These are phyloP conservation scores for Geum urbanum DNA, from an alignment of 306 rosid genomes.

Conservation along the genomic window DNA sequence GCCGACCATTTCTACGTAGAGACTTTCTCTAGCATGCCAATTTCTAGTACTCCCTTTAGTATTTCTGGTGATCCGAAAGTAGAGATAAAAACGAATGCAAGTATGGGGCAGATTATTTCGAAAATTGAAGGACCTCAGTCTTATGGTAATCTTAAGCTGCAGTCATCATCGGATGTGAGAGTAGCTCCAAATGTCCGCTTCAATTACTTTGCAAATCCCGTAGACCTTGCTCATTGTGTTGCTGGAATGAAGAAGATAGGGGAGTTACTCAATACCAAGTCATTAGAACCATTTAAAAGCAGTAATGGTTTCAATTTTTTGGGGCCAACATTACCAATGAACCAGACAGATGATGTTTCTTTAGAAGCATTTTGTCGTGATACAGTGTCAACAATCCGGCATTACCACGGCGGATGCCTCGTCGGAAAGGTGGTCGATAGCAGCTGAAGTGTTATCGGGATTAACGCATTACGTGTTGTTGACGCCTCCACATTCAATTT, in stretches of 20 bases:
- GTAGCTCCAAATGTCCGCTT: constrained; percentile 1
- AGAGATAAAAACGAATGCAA: not conserved
- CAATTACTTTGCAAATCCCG: constrained; percentile 15
- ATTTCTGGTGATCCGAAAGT: not conserved
- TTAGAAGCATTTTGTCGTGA: constrained; percentile 11
- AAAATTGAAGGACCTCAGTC: not conserved
- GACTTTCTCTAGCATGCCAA: not conserved
- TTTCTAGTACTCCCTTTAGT: not conserved
- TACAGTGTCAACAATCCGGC: constrained; percentile 23
- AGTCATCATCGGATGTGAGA: constrained; percentile 3
- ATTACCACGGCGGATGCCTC: constrained; percentile 27
- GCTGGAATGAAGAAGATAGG: not conserved
- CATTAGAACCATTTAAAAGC: constrained; percentile 6
- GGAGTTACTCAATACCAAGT: not conserved
- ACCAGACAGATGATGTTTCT: constrained; percentile 7
- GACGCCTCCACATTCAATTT: constrained; percentile 20
- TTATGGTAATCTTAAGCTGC: constrained; percentile 5
- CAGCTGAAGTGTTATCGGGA: constrained; percentile 9
- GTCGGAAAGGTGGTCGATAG: constrained; percentile 22
- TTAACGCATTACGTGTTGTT: constrained; percentile 8
- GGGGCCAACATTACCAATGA: constrained; percentile 6
- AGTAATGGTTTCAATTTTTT: constrained; percentile 5
- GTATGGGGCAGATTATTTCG: not conserved
- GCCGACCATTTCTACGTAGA: not conserved
- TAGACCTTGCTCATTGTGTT: constrained; percentile 19